Evolutionary conservation across 2,329 filamentous ascomycete genomes (phyloP), one percentile per base, ranked within the genome.

Genomic region (Alternaria novae-zelandiae): DNA sequence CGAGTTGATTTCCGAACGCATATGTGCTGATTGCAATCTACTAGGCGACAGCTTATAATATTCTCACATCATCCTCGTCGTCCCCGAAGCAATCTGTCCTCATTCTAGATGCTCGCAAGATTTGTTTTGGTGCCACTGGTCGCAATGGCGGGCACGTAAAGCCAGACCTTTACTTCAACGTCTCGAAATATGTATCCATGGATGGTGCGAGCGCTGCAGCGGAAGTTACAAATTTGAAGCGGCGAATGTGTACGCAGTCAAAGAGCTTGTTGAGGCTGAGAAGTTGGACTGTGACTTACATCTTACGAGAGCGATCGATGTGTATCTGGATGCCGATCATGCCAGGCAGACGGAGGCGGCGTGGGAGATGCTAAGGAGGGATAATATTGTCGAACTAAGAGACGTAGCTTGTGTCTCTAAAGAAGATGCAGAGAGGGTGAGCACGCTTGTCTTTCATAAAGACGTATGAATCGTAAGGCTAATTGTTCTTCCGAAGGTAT

Each of bases 101-200:
- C 8, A 47, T 67, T 4, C 71, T 86, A n/a, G 86, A 87, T 64
- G 84, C 85, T 1, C 76, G 86, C 3, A 72, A 80, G 30, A 67
- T 85, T 6, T 85, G 83, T 64, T 82, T 81, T 9, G 85, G 86
- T 13, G 86, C 85, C 6, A 87, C 86, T 13, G 85, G 83, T 3
- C 81, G 86, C 54, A 86, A 86, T 65, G 85, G 85, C 11, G 85
- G 86, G 0, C 84, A 86, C 68, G 81, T 86, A 58, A 49, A 50
- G 26, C 57, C 57, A 8, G 45, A 49, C 15, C 32, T 41, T 20
- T 59, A 59, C 25, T 57, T 57, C 23, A 57, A 57, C 23, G 43
- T 57, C 10, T 46, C 54, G 23, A 57, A 57, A 30, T 57, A 57
- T 46, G 45, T 30, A 20, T 36, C 43, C 7, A 41, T 41, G 32